A percentile compares a stretch with the other conserved stretches of the same genome.
phyloP scores from a whole-genome alignment of 1,284 basidiomycete genomes.

The Moniliella sp. region DNA sequence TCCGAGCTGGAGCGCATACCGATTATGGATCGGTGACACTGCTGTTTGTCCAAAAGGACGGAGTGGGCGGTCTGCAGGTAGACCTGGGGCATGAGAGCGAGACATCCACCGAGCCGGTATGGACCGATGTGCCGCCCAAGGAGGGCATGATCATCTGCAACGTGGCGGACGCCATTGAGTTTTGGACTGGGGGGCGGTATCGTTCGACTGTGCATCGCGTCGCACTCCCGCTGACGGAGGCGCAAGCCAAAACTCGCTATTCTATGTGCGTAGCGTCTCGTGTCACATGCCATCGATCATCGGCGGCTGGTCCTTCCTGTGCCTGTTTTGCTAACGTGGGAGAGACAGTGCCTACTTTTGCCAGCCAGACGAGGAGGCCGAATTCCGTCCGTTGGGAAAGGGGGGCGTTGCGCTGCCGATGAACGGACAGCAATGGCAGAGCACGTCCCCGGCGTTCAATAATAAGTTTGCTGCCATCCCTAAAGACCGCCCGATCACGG shows the following conservation, averaged over 20 bases:
- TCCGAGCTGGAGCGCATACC: slow-evolving; percentile 27
- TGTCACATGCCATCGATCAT: not conserved
- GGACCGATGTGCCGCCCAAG: slow-evolving; percentile 53
- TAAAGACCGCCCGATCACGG: not conserved
- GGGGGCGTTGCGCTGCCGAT: not conserved
- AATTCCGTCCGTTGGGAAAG: not conserved
- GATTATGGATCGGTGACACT: slow-evolving; percentile 66
- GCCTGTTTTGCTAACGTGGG: not conserved
- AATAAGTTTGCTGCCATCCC: not conserved
- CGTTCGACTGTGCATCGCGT: slow-evolving; percentile 20
- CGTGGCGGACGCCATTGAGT: slow-evolving; percentile 51
- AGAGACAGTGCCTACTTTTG: slow-evolving; percentile 12
- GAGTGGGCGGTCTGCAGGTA: slow-evolving; percentile 64
- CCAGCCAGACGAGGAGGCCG: slow-evolving; percentile 12
- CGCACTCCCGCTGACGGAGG: slow-evolving; percentile 9
- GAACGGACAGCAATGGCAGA: not conserved
- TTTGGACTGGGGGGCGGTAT: slow-evolving; percentile 16
- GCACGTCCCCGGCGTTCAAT: no score
- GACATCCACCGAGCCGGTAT: slow-evolving; percentile 37
- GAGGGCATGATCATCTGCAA: slow-evolving; percentile 62
- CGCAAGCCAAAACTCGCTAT: slow-evolving; percentile 10
- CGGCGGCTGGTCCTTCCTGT: not conserved
- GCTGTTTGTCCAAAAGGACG: slow-evolving; percentile 61
- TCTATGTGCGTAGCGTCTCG: slow-evolving; percentile 5
- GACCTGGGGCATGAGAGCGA: slow-evolving; percentile 1